Conservation (phyloP, 805 yeast species). For the Yarrowia sp. region DNA sequence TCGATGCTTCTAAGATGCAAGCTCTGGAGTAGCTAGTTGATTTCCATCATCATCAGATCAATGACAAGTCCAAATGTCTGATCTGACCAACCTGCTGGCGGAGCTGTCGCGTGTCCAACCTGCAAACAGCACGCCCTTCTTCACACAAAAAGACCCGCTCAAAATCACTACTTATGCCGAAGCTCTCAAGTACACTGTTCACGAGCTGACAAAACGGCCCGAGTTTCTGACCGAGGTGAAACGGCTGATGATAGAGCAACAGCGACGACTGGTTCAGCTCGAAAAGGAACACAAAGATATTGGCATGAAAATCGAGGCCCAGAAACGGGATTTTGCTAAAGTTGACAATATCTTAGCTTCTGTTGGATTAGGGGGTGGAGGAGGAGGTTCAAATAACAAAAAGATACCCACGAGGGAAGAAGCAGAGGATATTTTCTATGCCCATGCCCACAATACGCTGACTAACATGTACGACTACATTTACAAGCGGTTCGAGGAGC, state of each 20-base stretch:
- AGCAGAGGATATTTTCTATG: background rate
- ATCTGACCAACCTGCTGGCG: slow-evolving; percentile 6
- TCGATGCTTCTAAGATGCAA: background rate
- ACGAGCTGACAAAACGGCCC: background rate
- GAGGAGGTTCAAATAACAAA: background rate
- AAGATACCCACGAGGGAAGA: background rate
- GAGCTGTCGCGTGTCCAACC: slow-evolving; percentile 1
- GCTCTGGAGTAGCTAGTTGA: too few species aligned
- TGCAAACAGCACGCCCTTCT: background rate
- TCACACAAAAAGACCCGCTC: slow-evolving; percentile 3
- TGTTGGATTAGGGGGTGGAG: slow-evolving; percentile 5
- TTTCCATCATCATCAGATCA: background rate
- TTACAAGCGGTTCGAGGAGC: slow-evolving; percentile 13
- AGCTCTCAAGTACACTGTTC: slow-evolving; percentile 13
- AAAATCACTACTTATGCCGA: background rate
- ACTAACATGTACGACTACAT: slow-evolving; percentile 24
- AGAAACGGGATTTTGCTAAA: background rate
- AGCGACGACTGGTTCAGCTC: background rate
- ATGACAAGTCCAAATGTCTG: background rate
- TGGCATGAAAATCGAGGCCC: background rate
- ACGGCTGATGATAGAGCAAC: slow-evolving; percentile 1
- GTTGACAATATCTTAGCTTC: background rate
- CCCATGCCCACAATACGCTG: background rate
- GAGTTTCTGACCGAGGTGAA: slow-evolving; percentile 5
- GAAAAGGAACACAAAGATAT: background rate